A percentile compares a stretch with the other conserved stretches of the same genome.
These are phyloP conservation scores for Heimioporus sp. DNA, from an alignment of 768 basidiomycete genomes.

Conservation along the genomic window DNA sequence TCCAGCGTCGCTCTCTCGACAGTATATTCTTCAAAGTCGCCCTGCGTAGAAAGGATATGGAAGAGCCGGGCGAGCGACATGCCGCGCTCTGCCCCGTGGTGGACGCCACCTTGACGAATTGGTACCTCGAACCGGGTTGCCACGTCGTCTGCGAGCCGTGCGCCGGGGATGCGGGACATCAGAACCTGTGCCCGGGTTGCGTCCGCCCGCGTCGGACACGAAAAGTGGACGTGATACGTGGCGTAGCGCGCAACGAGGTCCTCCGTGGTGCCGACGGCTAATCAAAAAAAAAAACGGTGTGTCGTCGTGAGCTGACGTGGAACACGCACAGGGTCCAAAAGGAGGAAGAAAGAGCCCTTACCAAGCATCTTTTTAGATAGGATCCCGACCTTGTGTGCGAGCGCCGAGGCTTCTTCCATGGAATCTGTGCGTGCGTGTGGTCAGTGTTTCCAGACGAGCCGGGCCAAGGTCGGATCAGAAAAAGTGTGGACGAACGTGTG, in stretches of 20 bases:
- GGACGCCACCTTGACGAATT: constrained; percentile 25
- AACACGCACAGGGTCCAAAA: too few relatives aligned
- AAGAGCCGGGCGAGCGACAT: constrained; percentile 61
- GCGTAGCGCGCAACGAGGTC: constrained; percentile 65
- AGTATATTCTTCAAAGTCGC: constrained; percentile 62
- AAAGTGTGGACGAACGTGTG: constrained; percentile 47
- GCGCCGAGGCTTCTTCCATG: constrained; percentile 81
- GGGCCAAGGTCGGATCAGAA: too few relatives aligned
- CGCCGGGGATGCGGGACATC: constrained; percentile 61
- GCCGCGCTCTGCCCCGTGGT: not conserved
- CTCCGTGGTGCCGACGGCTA: constrained; percentile 67
- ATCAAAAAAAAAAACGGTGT: not conserved
- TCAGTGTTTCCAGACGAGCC: too few relatives aligned
- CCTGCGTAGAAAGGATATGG: constrained; percentile 48
- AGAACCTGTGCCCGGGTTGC: constrained; percentile 52
- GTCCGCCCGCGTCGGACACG: constrained; percentile 63
- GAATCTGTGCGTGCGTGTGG: constrained; percentile 46
- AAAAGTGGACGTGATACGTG: constrained; percentile 76
- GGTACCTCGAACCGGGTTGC: constrained; percentile 77
- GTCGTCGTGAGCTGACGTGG: too few relatives aligned
- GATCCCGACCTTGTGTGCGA: constrained; percentile 76
- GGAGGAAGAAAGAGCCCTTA: too few relatives aligned
- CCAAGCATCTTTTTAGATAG: constrained; percentile 69
- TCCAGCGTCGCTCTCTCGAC: constrained; percentile 70
- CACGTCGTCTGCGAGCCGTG: constrained; percentile 68